Evolutionary conservation across 495 filamentous ascomycete species (phyloP).

Genomic region (Elasticomyces elasticus): DNA sequence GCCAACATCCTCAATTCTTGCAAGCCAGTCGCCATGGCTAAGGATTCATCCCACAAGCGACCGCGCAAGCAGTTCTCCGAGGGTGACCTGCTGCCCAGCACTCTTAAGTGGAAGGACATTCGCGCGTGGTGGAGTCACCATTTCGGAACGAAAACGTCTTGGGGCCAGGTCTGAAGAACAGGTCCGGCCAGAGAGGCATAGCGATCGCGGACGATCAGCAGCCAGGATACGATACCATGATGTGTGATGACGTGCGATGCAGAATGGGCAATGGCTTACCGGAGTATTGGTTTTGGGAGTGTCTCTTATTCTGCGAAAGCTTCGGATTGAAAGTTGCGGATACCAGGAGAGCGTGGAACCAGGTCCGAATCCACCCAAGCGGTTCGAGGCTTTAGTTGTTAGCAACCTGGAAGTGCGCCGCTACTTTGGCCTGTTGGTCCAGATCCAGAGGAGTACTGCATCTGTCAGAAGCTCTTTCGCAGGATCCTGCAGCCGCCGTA

Average conservation of each 20-base stretch:
- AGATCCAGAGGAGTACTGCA: too few species aligned
- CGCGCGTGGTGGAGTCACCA: conserved; percentile 10
- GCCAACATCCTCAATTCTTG: conserved; percentile 32
- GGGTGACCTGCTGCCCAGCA: conserved; percentile 9
- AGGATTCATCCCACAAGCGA: background rate
- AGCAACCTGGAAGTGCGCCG: too few species aligned
- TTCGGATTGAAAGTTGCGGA: too few species aligned
- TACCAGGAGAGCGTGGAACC: too few species aligned
- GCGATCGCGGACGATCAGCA: background rate
- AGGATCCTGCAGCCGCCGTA: background rate
- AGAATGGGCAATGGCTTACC: background rate
- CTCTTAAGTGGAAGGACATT: conserved; percentile 8
- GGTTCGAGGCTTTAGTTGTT: too few species aligned
- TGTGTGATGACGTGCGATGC: background rate
- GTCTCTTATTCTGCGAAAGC: too few species aligned
- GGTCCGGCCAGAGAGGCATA: background rate
- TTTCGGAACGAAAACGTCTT: conserved; percentile 7
- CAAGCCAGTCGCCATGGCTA: conserved; percentile 31
- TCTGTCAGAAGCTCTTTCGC: too few species aligned
- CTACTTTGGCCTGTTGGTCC: too few species aligned
- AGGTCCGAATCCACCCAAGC: too few species aligned
- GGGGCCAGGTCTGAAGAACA: conserved; percentile 1
- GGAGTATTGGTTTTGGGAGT: background rate
- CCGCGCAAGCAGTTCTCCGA: conserved; percentile 5
- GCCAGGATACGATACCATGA: background rate